Conservation (phyloP, 2,329 filamentous ascomycete species). For the Diaporthe sp. region DNA sequence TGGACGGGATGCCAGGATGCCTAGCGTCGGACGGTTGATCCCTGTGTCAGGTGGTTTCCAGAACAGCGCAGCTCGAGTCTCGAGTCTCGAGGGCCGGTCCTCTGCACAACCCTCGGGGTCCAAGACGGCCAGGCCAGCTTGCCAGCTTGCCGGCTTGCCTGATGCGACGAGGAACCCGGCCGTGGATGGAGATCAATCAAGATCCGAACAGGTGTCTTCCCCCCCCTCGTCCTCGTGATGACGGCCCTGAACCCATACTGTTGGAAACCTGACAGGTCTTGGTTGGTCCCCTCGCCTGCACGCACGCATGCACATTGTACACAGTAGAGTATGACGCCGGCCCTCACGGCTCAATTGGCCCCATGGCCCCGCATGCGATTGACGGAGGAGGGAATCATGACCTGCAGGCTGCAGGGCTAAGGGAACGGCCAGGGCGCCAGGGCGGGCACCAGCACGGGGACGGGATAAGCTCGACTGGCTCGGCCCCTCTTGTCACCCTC, state of each 20-base stretch:
- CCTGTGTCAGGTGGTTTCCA: slow-evolving; percentile 26
- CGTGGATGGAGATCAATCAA: slow-evolving; percentile 23
- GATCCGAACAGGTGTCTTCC: slow-evolving; percentile 14
- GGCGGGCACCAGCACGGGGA: not conserved
- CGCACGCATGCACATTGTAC: not conserved
- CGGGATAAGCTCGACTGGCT: slow-evolving; percentile 19
- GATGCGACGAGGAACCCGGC: slow-evolving; percentile 24
- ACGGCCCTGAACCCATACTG: not conserved
- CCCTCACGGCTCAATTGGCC: slow-evolving; percentile 8
- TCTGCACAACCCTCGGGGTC: not conserved
- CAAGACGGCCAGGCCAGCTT: not conserved
- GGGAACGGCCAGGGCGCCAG: slow-evolving; percentile 3
- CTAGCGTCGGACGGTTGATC: slow-evolving; percentile 20
- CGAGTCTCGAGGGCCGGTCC: not conserved
- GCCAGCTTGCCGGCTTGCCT: not conserved
- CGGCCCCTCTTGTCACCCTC: slow-evolving; percentile 8
- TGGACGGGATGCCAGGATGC: not conserved
- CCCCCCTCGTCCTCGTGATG: not conserved
- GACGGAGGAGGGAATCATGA: slow-evolving; percentile 14
- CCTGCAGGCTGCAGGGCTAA: slow-evolving; percentile 3
- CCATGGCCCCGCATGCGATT: slow-evolving; percentile 5
- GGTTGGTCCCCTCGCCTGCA: not conserved
- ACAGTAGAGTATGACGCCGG: not conserved
- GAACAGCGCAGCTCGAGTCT: slow-evolving; percentile 19
- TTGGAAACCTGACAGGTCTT: slow-evolving; percentile 23